Percentiles rank a stretch among this genome's conserved stretches.
Evolutionary conservation across 805 yeast genomes (phyloP).

Genomic region (Sugiyamaella boreocaroliniensis): DNA sequence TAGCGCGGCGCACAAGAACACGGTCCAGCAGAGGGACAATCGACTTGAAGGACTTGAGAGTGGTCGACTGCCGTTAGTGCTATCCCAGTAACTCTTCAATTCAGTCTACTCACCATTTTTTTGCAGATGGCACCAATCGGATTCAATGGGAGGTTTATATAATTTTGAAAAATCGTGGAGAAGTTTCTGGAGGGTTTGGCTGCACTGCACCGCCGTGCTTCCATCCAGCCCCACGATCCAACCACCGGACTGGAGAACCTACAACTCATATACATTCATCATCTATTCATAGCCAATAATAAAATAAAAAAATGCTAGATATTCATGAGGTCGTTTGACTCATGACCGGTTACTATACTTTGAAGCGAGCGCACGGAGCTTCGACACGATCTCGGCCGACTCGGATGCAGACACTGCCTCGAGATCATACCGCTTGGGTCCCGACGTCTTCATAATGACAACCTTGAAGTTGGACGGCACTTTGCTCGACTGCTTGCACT

Average conservation of each 20-base stretch:
- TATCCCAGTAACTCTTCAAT: neutral
- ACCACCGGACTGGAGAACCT: too few species aligned
- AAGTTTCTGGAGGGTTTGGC: constrained; percentile 1
- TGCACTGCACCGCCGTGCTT: neutral
- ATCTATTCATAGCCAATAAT: neutral
- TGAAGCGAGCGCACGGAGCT: constrained; percentile 50
- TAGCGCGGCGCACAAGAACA: constrained; percentile 88
- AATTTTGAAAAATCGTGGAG: constrained; percentile 1
- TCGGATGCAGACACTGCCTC: constrained; percentile 61
- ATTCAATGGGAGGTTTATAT: neutral
- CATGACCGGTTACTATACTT: constrained; percentile 37
- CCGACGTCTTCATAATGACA: constrained; percentile 59
- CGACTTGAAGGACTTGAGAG: constrained; percentile 69
- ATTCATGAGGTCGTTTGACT: neutral
- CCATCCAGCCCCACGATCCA: neutral
- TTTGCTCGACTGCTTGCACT: constrained; percentile 69
- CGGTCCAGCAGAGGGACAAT: constrained; percentile 93
- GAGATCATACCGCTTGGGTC: constrained; percentile 77
- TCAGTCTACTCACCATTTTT: constrained; percentile 1
- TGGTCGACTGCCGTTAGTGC: neutral
- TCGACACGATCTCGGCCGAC: constrained; percentile 69
- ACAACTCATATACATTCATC: neutral
- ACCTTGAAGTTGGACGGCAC: constrained; percentile 77
- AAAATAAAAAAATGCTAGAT: neutral
- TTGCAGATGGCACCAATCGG: neutral